phyloP scores from a whole-genome alignment of 345 rosid species.

The Citrus sp. region DNA sequence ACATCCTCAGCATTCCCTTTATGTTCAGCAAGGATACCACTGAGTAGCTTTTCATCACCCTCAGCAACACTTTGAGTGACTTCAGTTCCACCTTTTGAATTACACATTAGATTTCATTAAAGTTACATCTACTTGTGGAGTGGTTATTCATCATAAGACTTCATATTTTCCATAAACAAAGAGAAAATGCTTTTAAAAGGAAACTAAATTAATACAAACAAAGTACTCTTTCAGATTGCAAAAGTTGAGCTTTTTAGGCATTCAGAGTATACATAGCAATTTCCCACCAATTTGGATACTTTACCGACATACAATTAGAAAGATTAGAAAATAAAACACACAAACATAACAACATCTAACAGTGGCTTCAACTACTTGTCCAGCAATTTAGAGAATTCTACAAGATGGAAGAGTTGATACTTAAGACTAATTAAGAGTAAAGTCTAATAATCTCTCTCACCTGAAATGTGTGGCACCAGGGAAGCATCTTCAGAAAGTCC shows the following conservation, averaged over 20 bases:
- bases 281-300: not conserved
- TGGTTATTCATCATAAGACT: not conserved
- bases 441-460: conserved; percentile 20
- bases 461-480: conserved; percentile 21
- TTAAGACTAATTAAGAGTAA: not conserved
- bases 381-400: not conserved
- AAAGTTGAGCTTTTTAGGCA: not conserved
- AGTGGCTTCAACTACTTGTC: not conserved
- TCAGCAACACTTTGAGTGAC: not conserved
- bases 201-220: not conserved
- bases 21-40: conserved; percentile 8
- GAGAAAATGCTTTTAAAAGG: not conserved
- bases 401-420: not conserved
- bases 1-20: conserved; percentile 12
- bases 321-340: not conserved
- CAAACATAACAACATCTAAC: not conserved
- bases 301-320: not conserved
- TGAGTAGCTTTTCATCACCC: conserved; percentile 20
- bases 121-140: not conserved
- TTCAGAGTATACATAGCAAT: not conserved
- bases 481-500: conserved; percentile 17
- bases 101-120: conserved; percentile 5
- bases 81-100: conserved; percentile 21
- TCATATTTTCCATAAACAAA: not conserved
- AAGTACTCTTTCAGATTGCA: not conserved